A percentile compares a stretch with the other conserved stretches of the same genome.
phyloP scores from a whole-genome alignment of 1,139 yeast genomes.

The Entelexis paramagnoliae region DNA sequence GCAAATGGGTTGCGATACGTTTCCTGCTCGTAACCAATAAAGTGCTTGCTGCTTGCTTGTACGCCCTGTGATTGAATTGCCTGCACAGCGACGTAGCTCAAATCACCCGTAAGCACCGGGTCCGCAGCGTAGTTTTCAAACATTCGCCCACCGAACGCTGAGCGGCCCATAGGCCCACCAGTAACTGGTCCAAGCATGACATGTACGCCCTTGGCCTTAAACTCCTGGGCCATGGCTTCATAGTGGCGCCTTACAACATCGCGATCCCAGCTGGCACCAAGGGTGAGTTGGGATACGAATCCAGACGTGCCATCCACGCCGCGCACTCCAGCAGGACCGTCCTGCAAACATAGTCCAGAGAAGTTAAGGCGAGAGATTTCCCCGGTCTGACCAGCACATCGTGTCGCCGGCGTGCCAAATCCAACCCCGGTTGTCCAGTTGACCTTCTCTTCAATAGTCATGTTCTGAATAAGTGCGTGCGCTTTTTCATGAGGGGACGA shows the following conservation, averaged over 20 bases:
- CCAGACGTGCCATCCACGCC: neutral
- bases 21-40: neutral
- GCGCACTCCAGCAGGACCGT: neutral
- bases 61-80: neutral
- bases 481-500: neutral
- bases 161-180: neutral
- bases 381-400: neutral
- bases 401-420: neutral
- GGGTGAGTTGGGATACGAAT: neutral
- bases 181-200: neutral
- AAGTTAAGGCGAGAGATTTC: neutral
- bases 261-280: neutral
- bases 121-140: neutral
- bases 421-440: neutral
- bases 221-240: neutral
- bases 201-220: neutral
- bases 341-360: neutral
- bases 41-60: neutral
- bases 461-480: neutral
- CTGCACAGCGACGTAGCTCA: neutral
- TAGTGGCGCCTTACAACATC: neutral
- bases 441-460: neutral
- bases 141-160: neutral
- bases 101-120: neutral
- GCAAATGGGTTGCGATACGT: neutral